Base-by-base conservation (phyloP, 2,329 filamentous ascomycete species). In the Diaporthe vexans region DNA sequence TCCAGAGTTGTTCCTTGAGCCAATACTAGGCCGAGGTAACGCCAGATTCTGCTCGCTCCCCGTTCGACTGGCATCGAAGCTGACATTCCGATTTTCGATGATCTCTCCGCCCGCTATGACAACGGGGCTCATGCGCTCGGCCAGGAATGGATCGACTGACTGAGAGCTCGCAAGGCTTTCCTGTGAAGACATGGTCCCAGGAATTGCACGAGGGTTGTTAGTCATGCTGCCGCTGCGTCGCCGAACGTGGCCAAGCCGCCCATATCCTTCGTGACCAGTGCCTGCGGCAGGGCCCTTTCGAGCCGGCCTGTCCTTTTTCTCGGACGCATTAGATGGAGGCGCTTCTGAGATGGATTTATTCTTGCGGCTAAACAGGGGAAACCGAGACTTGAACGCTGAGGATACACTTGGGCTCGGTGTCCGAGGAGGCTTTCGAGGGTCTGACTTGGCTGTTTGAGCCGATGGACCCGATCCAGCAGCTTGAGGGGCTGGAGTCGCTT, bases 231-330 rank as follows among this genome's bases (percentile, higher is more conserved):
- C 90, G 79, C 91, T 94, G 71, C 93, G 89, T 40, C 92, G 89
- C 74, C 91, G 89, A 40, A 86, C 79, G 7, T 88, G 85, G 3
- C 91, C 91, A 73, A 94, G 86, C 73, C 89, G 89, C 0, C 93
- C 93, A 79, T 96, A 95, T 1, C 93, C 93, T 84, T 98, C 96
- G 79, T 98, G 95, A 0, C 96, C 96, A 51, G 96, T 98, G n/a
- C 96, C 96, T 54, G 96, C 96, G 21, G 90, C 91, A 29, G 96
- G 96, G 0, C 96, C 95, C 82, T 95, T 96, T 37, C 93, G 89
- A 33, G 85, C 75, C 10, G 85, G 80, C 76, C 88, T 91, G 11
- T 92, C 91, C 51, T 88, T 87, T 80, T 89, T 91, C n/a, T 91
- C 88, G 0, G 81, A 75, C 26, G 82, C 82, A 15, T 33, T 37